Percentiles rank a stretch among this genome's conserved stretches.
Evolutionary conservation across 331 rosid species (phyloP).

Genomic region (Arachis monticola): DNA sequence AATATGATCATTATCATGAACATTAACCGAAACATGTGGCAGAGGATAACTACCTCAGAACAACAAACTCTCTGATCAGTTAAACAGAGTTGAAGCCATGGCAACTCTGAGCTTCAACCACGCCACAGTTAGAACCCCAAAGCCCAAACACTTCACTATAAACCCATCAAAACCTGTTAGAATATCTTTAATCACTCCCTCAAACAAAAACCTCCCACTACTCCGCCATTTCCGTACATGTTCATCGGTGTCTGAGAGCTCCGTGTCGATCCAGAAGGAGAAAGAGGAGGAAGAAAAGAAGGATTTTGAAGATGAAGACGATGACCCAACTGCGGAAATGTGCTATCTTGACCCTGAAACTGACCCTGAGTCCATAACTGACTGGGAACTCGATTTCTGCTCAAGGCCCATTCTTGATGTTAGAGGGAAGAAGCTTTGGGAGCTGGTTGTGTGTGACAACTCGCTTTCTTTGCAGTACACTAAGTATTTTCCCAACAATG

Average conservation of each 20-base stretch:
- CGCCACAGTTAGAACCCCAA: slow-evolving; percentile 62
- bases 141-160: slow-evolving; percentile 43
- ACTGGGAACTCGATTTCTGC: slow-evolving; percentile 95
- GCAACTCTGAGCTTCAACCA: slow-evolving; percentile 79
- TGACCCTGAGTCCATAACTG: slow-evolving; percentile 61
- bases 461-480: slow-evolving; percentile 81
- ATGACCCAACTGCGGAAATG: slow-evolving; percentile 77
- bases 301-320: slow-evolving; percentile 42
- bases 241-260: slow-evolving; percentile 62
- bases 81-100: slow-evolving; percentile 52
- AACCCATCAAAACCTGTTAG: slow-evolving; percentile 45
- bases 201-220: slow-evolving; percentile 31
- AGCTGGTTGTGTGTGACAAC: slow-evolving; percentile 81
- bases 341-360: slow-evolving; percentile 74
- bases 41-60: slow-evolving; percentile 52
- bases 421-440: slow-evolving; percentile 97
- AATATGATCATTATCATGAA: slow-evolving; percentile 5
- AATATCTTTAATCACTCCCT: slow-evolving; percentile 38
- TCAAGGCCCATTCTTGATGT: slow-evolving; percentile 87
- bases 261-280: slow-evolving; percentile 56
- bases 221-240: slow-evolving; percentile 44
- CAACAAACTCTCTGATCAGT: slow-evolving; percentile 19
- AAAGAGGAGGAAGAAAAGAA: slow-evolving; percentile 49
- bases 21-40: slow-evolving; percentile 48
- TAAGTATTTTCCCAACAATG: slow-evolving; percentile 89